phyloP scores from a whole-genome alignment of 139 green algal genomes.

The Chlorella ohadii region DNA sequence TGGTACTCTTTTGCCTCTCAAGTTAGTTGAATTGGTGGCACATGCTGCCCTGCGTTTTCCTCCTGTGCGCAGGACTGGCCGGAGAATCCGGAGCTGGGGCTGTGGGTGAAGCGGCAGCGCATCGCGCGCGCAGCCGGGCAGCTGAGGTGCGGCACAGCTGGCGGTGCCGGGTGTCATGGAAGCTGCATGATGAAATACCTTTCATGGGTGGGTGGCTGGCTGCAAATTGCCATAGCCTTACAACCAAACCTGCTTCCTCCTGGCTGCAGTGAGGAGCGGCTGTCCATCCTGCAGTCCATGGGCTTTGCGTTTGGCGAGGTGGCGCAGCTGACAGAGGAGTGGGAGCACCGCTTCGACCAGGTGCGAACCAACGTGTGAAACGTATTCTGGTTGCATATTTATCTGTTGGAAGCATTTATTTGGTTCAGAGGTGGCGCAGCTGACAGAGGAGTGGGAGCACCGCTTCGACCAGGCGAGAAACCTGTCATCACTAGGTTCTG shows the following conservation, averaged over 20 bases:
- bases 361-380: too few species aligned
- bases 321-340: slow-evolving; percentile 65
- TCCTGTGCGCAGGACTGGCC: slow-evolving; percentile 41
- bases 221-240: too few species aligned
- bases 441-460: slow-evolving; percentile 73
- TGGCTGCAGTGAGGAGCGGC: slow-evolving; percentile 50
- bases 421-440: slow-evolving; percentile 59
- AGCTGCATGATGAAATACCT: too few species aligned
- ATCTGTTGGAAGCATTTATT: too few species aligned
- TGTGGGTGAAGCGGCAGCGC: slow-evolving; percentile 63
- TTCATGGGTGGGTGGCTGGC: too few species aligned
- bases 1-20: too few species aligned
- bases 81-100: slow-evolving; percentile 51
- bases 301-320: slow-evolving; percentile 75
- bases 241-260: background rate
- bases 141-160: slow-evolving; percentile 39
- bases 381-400: too few species aligned
- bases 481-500: too few species aligned
- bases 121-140: slow-evolving; percentile 39
- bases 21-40: too few species aligned
- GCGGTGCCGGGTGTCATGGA: too few species aligned
- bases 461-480: slow-evolving; percentile 63
- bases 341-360: slow-evolving; percentile 72
- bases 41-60: too few species aligned
- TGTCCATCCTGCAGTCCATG: slow-evolving; percentile 51